Evolutionary conservation across 176 grass and related monocot species (phyloP).

Genomic region (Alopecurus myosuroides): DNA sequence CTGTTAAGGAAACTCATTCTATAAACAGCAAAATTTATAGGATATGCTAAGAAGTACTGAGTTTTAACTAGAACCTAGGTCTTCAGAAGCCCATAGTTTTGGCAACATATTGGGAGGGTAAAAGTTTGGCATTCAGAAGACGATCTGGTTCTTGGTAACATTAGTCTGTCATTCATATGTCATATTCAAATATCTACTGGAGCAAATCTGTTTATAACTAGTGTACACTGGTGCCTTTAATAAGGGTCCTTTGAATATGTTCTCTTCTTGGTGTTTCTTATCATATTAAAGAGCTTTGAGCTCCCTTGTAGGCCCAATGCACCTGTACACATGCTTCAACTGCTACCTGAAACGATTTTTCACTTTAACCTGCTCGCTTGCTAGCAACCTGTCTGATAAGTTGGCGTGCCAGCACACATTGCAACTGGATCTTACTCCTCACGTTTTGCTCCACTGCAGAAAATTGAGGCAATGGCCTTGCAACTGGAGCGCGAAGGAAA

Average conservation of each 20-base stretch:
- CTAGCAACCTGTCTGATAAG: background rate
- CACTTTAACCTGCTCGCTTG: background rate
- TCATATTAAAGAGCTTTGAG: background rate
- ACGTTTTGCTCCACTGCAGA: conserved; percentile 29
- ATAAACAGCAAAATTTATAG: background rate
- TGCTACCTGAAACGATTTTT: background rate
- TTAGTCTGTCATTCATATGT: background rate
- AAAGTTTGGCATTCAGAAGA: background rate
- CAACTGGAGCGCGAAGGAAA: conserved; percentile 18
- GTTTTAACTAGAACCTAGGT: background rate
- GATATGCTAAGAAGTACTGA: conserved; percentile 2
- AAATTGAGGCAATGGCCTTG: conserved; percentile 25
- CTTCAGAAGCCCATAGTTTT: background rate
- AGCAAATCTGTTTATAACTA: no score
- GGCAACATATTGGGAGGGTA: background rate
- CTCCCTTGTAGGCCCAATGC: background rate
- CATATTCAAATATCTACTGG: background rate
- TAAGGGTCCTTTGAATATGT: background rate
- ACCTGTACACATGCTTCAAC: background rate
- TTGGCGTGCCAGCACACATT: background rate
- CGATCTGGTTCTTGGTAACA: background rate
- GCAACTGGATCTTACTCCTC: background rate
- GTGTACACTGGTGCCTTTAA: background rate
- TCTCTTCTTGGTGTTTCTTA: background rate
- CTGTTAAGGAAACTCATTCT: background rate